Evolutionary conservation across 1,284 basidiomycete genomes (phyloP), one percentile per base, ranked within the genome.

Genomic region (Macrocystidia cucumis): DNA sequence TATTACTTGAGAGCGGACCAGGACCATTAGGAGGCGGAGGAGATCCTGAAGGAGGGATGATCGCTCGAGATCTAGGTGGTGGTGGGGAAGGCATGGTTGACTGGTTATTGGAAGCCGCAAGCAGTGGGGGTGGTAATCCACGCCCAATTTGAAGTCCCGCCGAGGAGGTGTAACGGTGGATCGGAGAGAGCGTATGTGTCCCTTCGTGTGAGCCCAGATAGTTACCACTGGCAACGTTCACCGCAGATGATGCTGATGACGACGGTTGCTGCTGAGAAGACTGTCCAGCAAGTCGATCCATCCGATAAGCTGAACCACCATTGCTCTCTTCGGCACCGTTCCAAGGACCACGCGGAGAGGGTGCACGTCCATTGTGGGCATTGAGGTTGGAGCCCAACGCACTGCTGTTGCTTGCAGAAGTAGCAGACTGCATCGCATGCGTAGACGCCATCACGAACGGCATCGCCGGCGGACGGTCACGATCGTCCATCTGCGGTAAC

Each of bases 361-460:
- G 42, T 8, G 47, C 50, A 4, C 51, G 53, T 12, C 14, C 3
- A 30, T 54, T 59, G 18, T 42, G 36, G 9, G 45, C 35, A 19
- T 19, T 40, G 22, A 42, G 36, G 13, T 31, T 41, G 14, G 41
- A 20, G 29, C 34, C 31, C 35, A 41, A 14, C 8, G 38, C 35
- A 27, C 25, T 27, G n/a, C 41, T 44, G 46, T 46, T 56, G 43
- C 42, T 25, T 34, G 43, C 18, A 31, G 47, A 47, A 29, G 50
- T 39, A 34, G 35, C 21, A n/a, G 47, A 43, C 35, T 49, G 48
- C 41, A 60, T 60, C 5, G 52, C 48, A 46, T 67, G 64, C 22
- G 65, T 57, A 1, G 70, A 63, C n/a, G 61, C 57, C 59, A 74
- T 66, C 5, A 63, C 63, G 44, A 75, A 74, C 4, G 73, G 67